These are phyloP conservation scores for Spergularia marina DNA, from an alignment of 148 eudicot species.

Conservation along the genomic window DNA sequence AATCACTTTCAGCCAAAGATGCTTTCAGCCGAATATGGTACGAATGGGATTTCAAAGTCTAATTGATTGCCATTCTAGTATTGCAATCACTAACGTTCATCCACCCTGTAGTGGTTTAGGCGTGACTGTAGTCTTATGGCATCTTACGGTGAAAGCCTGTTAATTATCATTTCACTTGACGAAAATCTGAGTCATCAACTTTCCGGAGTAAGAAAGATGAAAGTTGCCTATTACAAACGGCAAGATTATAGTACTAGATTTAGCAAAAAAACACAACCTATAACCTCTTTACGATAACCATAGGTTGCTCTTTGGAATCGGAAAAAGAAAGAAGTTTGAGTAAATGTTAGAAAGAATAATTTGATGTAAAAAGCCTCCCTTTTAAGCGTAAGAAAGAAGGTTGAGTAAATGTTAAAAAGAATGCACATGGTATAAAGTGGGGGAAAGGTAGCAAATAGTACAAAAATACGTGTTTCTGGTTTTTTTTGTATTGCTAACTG, in stretches of 20 bases:
- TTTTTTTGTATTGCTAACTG: conserved; percentile 9
- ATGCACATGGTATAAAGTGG: conserved; percentile 25
- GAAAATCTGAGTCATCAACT: neutral
- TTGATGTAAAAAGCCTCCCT: neutral
- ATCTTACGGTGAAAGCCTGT: neutral
- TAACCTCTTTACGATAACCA: neutral
- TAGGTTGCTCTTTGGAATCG: neutral
- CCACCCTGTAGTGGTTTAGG: neutral
- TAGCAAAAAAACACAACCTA: neutral
- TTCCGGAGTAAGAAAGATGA: no score
- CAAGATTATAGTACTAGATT: neutral
- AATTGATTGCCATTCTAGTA: neutral
- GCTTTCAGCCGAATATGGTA: neutral
- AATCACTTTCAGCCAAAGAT: neutral
- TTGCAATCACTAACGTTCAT: neutral
- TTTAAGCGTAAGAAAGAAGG: neutral
- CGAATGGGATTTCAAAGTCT: neutral
- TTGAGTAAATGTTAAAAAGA: neutral
- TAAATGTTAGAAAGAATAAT: neutral
- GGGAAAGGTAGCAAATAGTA: conserved; percentile 4
- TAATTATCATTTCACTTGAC: neutral
- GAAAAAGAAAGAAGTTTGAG: no score
- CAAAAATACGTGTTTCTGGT: neutral
- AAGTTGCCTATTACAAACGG: neutral
- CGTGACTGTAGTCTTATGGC: neutral